Evolutionary conservation across 2,329 filamentous ascomycete genomes (phyloP).

Genomic region (Helminthosporium solani): DNA sequence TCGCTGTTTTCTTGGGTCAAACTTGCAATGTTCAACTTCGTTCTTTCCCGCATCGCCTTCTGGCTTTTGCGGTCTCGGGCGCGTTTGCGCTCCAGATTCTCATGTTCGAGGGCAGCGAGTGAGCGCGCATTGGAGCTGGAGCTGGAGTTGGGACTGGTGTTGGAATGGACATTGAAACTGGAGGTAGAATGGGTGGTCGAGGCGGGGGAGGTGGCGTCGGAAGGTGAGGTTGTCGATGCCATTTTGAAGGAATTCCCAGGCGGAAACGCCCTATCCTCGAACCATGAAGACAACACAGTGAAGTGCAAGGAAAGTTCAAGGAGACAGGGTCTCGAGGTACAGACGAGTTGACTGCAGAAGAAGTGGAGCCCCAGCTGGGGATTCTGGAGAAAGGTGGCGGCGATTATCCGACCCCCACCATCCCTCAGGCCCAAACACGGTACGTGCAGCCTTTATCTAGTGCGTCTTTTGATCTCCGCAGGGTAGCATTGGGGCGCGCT

Average conservation of each 20-base stretch:
- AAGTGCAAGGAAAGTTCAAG: too few relatives aligned
- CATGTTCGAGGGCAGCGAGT: slow-evolving; percentile 4
- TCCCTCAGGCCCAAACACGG: neutral
- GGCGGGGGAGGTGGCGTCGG: slow-evolving; percentile 2
- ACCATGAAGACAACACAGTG: neutral
- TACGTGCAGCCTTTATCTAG: neutral
- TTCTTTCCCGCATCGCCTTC: slow-evolving; percentile 24
- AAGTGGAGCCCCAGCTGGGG: neutral
- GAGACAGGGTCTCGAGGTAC: neutral
- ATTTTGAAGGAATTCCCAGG: neutral
- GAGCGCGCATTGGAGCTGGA: neutral
- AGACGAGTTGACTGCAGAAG: too few relatives aligned
- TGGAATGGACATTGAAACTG: too few relatives aligned
- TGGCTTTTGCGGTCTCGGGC: slow-evolving; percentile 27
- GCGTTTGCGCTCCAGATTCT: slow-evolving; percentile 21
- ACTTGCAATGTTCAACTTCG: slow-evolving; percentile 23
- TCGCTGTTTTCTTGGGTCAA: slow-evolving; percentile 24
- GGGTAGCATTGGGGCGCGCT: neutral
- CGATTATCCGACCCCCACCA: slow-evolving; percentile 6
- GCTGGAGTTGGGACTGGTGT: too few relatives aligned
- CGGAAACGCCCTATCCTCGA: neutral
- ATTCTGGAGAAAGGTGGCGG: slow-evolving; percentile 1
- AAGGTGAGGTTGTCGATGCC: slow-evolving; percentile 6
- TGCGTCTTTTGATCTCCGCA: neutral
- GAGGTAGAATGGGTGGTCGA: neutral